Base-by-base conservation (phyloP, 2,329 filamentous ascomycete genomes). In the Teratosphaeria viscida region DNA sequence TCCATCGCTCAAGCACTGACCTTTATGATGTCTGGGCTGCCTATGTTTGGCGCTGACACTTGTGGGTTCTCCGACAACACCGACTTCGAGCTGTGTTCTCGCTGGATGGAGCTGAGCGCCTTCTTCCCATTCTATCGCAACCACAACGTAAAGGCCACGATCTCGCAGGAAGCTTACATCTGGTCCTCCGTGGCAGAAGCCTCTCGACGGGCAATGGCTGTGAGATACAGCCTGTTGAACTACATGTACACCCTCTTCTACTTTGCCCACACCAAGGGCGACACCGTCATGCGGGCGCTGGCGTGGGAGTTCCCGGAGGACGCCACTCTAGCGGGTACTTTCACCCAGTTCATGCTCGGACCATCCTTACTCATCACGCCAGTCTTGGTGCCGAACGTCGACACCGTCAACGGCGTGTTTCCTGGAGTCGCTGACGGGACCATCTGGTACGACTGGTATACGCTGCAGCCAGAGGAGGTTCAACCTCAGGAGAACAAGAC, bases 371-470 rank as follows among this genome's bases (percentile, higher is more conserved):
- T 90, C 66, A 79, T 90, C 26, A 83, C 82, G 0, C 87, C 87
- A 0, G 85, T 86, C 0, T 77, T 89, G 5, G 80, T 77, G 3
- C 82, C 84, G 59, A 84, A 81, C 4, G 81, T 80, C 6, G 79
- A 74, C 0, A 37, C 53, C 7, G 86, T 89, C 12, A 75, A 81
- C n/a, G 87, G 84, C 19, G 81, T 89, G 1, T 89, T 90, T 69
- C 87, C 87, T 0, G 86, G 86, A 6, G 71, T 83, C 1, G 77
- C 78, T 1, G 71, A 78, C 1, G 82, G 75, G 23, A 81, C 81
- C 32, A 71, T 82, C 1, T 91, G 86, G 84, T 91, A 89, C 66
- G 87, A 90, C 70, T 90, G 86, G 86, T 89, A 90, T 70, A 85
- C 80, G 19, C 80, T 83, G 57, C 78, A 77, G 0, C 76, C 76